Base-by-base conservation (phyloP, 2,329 filamentous ascomycete genomes). In the Akanthomyces muscarius region DNA sequence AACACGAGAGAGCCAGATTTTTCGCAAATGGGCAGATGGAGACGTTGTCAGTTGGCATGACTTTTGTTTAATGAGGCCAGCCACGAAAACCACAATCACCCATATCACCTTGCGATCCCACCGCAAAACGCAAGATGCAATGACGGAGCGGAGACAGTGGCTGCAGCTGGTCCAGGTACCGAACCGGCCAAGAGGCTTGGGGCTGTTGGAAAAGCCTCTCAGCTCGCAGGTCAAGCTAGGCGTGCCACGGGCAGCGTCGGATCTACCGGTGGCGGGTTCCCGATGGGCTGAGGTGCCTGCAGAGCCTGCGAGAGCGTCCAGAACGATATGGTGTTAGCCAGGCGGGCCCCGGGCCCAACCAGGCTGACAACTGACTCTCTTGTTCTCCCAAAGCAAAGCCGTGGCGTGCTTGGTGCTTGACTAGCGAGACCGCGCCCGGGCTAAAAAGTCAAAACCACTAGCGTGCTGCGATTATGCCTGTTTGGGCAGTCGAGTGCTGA, bases 41-140 rank as follows among this genome's bases (percentile, higher is more conserved):
- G 42, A 57, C 52, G 4, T 55, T 55, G 8, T 44, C 13, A 54
- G 36, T 36, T 4, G 28, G 55, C 44, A 58, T 58, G 25, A 45
- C 30, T 36, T 8, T 51, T 59, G 21, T 59, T 47, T 59, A 30
- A 50, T 42, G 56, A 59, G 21, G 56, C n/a, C 44, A 42, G 56
- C 45, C 45, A 59, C 56, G 21, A 33, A n/a, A 41, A 54, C 38
- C 21, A 45, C n/a, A 36, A 36, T 36, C 33, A 36, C 33, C 33
- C 33, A 44, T 10, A 56, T 30, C 33, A 25, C 45, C 7, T 8
- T 42, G 13, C 56, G 56, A 51, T 59, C 10, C 45, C 56, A 51
- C 47, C 21, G 33, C 33, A 51, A 59, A 51, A 51, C 47, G 56
- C 56, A 42, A 51, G 56, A 59, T 59, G 54, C 28, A 59, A 33